Base-by-base conservation (phyloP, 2,329 filamentous ascomycete genomes). In the Fusarium torulosum region DNA sequence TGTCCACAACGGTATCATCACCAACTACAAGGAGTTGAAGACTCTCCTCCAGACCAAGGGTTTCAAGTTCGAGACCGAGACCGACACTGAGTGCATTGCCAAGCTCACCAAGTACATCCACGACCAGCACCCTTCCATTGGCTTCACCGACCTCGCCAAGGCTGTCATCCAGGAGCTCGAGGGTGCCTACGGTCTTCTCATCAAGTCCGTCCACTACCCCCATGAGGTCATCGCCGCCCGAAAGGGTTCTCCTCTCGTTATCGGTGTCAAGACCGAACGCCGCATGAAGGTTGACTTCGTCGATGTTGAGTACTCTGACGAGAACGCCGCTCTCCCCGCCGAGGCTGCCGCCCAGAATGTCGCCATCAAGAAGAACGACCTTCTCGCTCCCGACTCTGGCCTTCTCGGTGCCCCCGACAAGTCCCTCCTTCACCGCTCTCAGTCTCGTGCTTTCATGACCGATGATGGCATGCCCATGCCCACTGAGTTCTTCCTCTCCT, bases 201-300 rank as follows among this genome's bases (percentile, higher is more conserved):
- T 99, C 84, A 99, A 98, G 87, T 99, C 96, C 41, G 93, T 97
- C 58, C 95, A 98, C 88, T 99, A 93, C 85, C 96, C 96, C 63
- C 93, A 97, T 78, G 96, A 99, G 85, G 92, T 98, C 67, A 93
- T 99, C 81, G 96, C 96, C 56, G 96, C 96, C 79, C 93, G 96
- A 75, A 99, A 99, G 88, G 96, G 96, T 83, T 99, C 96, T 66
- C 96, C 96, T 42, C 88, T 99, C 64, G 96, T 99, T 69, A 93
- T 99, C 75, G 96, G 96, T 83, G 96, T 99, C 79, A 92, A 94
- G 84, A 98, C 96, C 57, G 88, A 94, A 82, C 96, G 92, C 86
- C 97, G 97, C 85, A 98, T 99, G 96, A 99, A 98, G 91, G 96
- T 99, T 67, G 96, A 99, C 84, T 99, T 99, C 77, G 96, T 99